phyloP scores from a whole-genome alignment of 2,329 filamentous ascomycete genomes.

The Endothia cerciana region DNA sequence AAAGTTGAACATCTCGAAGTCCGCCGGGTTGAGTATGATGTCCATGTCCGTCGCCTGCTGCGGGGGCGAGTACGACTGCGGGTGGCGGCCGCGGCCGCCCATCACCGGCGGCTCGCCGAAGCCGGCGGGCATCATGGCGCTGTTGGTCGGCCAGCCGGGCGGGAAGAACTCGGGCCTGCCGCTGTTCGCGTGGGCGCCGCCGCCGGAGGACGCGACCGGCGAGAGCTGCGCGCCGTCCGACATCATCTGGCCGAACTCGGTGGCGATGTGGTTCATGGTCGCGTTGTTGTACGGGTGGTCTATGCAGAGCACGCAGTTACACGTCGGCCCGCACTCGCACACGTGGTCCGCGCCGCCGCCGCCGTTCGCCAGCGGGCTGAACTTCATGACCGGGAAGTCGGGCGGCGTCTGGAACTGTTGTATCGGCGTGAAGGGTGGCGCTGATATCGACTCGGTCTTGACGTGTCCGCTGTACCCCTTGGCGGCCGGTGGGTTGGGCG shows the following conservation, averaged over 20 bases:
- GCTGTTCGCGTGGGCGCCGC: slow-evolving; percentile 20
- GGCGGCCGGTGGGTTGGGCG: slow-evolving; percentile 25
- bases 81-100: background rate
- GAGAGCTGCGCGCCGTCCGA: slow-evolving; percentile 38
- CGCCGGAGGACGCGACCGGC: background rate
- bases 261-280: slow-evolving; percentile 47
- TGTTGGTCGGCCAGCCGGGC: slow-evolving; percentile 24
- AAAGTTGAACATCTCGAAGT: slow-evolving; percentile 30
- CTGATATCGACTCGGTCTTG: slow-evolving; percentile 33
- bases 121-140: slow-evolving; percentile 25
- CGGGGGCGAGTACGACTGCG: slow-evolving; percentile 26
- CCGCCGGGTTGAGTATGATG: slow-evolving; percentile 30
- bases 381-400: slow-evolving; percentile 44
- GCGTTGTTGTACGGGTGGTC: slow-evolving; percentile 70
- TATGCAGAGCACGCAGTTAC: slow-evolving; percentile 69
- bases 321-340: slow-evolving; percentile 68
- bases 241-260: slow-evolving; percentile 32
- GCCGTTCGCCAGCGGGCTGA: slow-evolving; percentile 31
- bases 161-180: slow-evolving; percentile 24
- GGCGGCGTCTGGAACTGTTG: slow-evolving; percentile 42
- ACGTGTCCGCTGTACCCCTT: slow-evolving; percentile 23
- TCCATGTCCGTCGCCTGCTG: slow-evolving; percentile 27
- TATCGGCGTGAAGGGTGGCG: slow-evolving; percentile 32
- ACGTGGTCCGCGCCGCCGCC: slow-evolving; percentile 39
- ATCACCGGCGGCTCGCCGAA: slow-evolving; percentile 16